These are phyloP conservation scores for Coemansia sp. DNA, from an alignment of 192 early-diverging fungal genomes.

Conservation along the genomic window DNA sequence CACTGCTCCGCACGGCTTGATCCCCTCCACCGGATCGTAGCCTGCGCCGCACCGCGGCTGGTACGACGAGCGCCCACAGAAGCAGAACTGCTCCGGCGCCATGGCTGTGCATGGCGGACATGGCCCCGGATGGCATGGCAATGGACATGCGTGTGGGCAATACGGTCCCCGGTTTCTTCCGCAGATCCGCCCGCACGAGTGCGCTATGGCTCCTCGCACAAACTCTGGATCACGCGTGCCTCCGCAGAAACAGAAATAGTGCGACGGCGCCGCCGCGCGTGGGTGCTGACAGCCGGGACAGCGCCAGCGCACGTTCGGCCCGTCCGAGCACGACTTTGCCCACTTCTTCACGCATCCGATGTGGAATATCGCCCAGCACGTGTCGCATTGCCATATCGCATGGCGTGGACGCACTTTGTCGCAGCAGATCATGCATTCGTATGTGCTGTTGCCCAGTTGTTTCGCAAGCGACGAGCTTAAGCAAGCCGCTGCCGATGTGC, in stretches of 20 bases:
- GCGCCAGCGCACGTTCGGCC: constrained; percentile 60
- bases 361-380: constrained; percentile 91
- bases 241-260: constrained; percentile 89
- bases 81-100: constrained; percentile 75
- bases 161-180: constrained; percentile 51
- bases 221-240: constrained; percentile 69
- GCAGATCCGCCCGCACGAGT: constrained; percentile 84
- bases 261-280: constrained; percentile 63
- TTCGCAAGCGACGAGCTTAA: constrained; percentile 64
- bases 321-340: constrained; percentile 63
- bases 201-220: constrained; percentile 69
- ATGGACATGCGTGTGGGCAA: constrained; percentile 78
- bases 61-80: constrained; percentile 73
- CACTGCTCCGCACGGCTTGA: constrained; percentile 65
- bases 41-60: constrained; percentile 71
- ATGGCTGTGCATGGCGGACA: constrained; percentile 86
- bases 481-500: constrained; percentile 31
- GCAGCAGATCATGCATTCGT: constrained; percentile 98
- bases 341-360: constrained; percentile 80
- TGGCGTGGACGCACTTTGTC: constrained; percentile 73
- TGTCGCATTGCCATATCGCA: constrained; percentile 81
- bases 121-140: constrained; percentile 92
- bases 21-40: constrained; percentile 64
- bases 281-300: constrained; percentile 91
- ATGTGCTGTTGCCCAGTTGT: constrained; percentile 65